phyloP scores from a whole-genome alignment of 1,139 yeast genomes.

The Arxiozyma slooffiae region DNA sequence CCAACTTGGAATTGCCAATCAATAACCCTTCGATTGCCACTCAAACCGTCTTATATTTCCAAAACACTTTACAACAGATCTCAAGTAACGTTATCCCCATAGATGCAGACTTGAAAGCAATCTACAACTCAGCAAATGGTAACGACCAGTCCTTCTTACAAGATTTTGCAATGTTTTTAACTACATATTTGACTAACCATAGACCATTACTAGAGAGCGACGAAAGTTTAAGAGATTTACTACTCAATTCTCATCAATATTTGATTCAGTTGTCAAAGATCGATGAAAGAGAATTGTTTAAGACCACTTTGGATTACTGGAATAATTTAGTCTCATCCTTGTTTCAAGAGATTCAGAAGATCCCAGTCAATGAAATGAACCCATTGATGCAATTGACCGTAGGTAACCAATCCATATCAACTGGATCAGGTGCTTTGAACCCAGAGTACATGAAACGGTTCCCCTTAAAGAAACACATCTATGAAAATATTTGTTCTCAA shows the following conservation, averaged over 20 bases:
- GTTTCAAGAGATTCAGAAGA: conserved; percentile 73
- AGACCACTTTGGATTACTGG: conserved; percentile 95
- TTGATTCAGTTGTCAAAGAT: conserved; percentile 78
- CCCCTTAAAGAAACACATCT: conserved; percentile 80
- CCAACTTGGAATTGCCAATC: conserved; percentile 51
- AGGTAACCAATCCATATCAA: conserved; percentile 40
- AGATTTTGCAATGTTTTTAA: conserved; percentile 87
- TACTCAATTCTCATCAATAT: conserved; percentile 67
- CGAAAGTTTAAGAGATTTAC: conserved; percentile 47
- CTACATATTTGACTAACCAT: conserved; percentile 75
- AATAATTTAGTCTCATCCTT: conserved; percentile 67
- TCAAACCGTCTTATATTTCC: conserved; percentile 63
- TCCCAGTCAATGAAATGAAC: conserved; percentile 52
- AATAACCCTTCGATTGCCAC: conserved; percentile 41
- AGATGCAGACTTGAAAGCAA: conserved; percentile 58
- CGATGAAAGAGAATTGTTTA: conserved; percentile 92
- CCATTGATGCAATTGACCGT: conserved; percentile 68
- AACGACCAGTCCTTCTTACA: conserved; percentile 89
- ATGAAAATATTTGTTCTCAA: conserved; percentile 63
- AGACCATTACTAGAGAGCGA: conserved; percentile 61
- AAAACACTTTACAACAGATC: conserved; percentile 63
- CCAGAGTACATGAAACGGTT: conserved; percentile 66
- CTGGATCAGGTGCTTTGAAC: conserved; percentile 74
- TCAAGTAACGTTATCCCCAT: conserved; percentile 59
- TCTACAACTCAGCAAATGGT: conserved; percentile 68